Percentiles rank a stretch among this genome's conserved stretches.
These are phyloP conservation scores for Fusarium verticillioides DNA, from an alignment of 2,329 filamentous ascomycete genomes.

Conservation along the genomic window DNA sequence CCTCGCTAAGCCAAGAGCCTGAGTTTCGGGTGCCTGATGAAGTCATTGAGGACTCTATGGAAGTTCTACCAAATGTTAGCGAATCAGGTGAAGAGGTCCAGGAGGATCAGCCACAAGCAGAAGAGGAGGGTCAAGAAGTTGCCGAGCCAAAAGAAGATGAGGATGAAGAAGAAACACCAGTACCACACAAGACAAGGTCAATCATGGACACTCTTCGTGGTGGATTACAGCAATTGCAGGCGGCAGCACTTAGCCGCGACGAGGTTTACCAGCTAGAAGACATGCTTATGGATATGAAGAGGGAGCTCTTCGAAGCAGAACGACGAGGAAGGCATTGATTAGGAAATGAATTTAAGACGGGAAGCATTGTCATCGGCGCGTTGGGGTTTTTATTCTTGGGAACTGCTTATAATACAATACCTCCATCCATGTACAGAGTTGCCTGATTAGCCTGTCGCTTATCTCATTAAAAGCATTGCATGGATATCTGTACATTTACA, in stretches of 20 bases:
- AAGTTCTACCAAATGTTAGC: conserved; percentile 13
- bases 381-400: conserved; percentile 15
- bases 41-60: conserved; percentile 40
- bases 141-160: conserved; percentile 3
- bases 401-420: conserved; percentile 32
- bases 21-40: conserved; percentile 15
- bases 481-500: conserved; percentile 15
- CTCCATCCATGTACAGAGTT: conserved; percentile 28
- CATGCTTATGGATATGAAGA: conserved; percentile 81
- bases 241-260: conserved; percentile 68
- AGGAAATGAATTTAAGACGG: conserved; percentile 17
- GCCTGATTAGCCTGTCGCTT: conserved; percentile 6
- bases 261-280: conserved; percentile 80
- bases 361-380: conserved; percentile 37
- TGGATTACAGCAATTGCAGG: conserved; percentile 67
- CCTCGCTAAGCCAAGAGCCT: conserved; percentile 48
- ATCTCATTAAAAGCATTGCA: conserved; percentile 12
- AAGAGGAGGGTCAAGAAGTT: conserved; percentile 3
- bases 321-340: conserved; percentile 60
- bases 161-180: background rate
- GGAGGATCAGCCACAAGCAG: background rate
- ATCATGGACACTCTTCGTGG: conserved; percentile 50
- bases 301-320: conserved; percentile 77
- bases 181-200: conserved; percentile 27
- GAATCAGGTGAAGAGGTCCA: background rate